Base-by-base conservation (phyloP, 2,329 filamentous ascomycete species). In the Venturia effusa region DNA sequence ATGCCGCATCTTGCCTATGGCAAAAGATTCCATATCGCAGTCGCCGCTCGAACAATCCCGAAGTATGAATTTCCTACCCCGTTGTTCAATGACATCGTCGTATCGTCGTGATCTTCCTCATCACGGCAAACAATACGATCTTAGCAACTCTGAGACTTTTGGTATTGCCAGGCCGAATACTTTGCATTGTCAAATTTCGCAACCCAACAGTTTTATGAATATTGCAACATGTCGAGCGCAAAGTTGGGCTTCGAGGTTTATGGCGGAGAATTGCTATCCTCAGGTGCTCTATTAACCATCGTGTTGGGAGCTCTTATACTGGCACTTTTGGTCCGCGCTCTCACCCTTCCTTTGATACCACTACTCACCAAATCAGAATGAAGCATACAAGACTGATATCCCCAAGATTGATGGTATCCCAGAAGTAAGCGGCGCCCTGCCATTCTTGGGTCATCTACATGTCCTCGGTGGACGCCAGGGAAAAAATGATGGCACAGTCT, bases 371-470 rank as follows among this genome's bases (percentile, higher is more conserved):
- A 55, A 55, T 13, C 17, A 55, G 51, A 55, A 55, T 67, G 69
- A 48, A 55, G 62, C 55, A 24, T 54, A 64, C 30, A 34, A 54
- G 68, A 82, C 80, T 4, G 80, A 83, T 64, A 77, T 82, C 22
- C 77, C 79, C 1, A 73, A 77, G 59, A 82, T 83, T 66, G 75
- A 74, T 61, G 78, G 78, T 13, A 74, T 82, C 15, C 78, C 76
- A 19, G 79, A 83, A 62, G 79, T 83, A 15, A 80, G 81, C 1
- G 77, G 78, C 17, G 78, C 79, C 1, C 81, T 80, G 0, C 71
- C 83, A 10, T 74, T 77, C 30, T 80, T 69, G 15, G 68, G 68
- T 2, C 64, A 70, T 43, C 62, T 69, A 5, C 61, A 67, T 8
- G 51, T 65, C 0, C 66, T 70, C 13, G 68, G 68, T 4, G 68